phyloP scores from a whole-genome alignment of 225 moss, liverwort and hornwort species.

The Bryum argenteum region DNA sequence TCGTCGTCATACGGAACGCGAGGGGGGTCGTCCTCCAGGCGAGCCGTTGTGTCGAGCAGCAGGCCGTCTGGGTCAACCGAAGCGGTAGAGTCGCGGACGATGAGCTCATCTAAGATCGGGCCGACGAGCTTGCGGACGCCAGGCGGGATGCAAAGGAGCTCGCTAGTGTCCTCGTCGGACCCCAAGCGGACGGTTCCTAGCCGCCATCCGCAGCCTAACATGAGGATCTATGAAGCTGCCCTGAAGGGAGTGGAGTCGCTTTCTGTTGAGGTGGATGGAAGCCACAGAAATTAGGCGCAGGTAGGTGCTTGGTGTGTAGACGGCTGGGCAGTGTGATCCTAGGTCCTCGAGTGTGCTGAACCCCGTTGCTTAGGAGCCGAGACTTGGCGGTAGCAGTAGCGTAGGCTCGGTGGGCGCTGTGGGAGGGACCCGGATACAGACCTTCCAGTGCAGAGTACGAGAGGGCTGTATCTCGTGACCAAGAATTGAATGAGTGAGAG shows the following conservation, averaged over 20 bases:
- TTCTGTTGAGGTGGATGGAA: conserved; percentile 66
- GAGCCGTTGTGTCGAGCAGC: conserved; percentile 81
- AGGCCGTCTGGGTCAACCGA: conserved; percentile 67
- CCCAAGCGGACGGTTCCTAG: conserved; percentile 90
- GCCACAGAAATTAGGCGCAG: conserved; percentile 59
- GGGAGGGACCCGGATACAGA: neutral
- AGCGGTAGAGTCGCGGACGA: conserved; percentile 71
- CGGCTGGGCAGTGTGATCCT: conserved; percentile 33
- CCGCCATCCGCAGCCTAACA: conserved; percentile 64
- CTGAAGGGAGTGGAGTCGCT: conserved; percentile 75
- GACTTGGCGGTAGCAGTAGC: conserved; percentile 27
- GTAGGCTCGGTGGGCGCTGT: conserved; percentile 14
- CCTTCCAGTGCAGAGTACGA: neutral
- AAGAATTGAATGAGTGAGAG: neutral
- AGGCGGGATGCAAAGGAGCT: conserved; percentile 88
- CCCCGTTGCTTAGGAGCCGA: conserved; percentile 29
- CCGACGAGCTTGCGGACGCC: conserved; percentile 89
- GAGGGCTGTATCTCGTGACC: neutral
- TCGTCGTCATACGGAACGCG: conserved; percentile 78
- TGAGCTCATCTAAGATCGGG: conserved; percentile 69
- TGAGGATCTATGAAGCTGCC: conserved; percentile 75
- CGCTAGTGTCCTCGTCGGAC: conserved; percentile 82
- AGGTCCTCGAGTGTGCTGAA: conserved; percentile 23
- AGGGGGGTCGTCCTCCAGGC: conserved; percentile 87
- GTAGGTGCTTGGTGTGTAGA: conserved; percentile 45